These are phyloP conservation scores for Mrakia gelida DNA, from an alignment of 768 basidiomycete species.

Conservation along the genomic window DNA sequence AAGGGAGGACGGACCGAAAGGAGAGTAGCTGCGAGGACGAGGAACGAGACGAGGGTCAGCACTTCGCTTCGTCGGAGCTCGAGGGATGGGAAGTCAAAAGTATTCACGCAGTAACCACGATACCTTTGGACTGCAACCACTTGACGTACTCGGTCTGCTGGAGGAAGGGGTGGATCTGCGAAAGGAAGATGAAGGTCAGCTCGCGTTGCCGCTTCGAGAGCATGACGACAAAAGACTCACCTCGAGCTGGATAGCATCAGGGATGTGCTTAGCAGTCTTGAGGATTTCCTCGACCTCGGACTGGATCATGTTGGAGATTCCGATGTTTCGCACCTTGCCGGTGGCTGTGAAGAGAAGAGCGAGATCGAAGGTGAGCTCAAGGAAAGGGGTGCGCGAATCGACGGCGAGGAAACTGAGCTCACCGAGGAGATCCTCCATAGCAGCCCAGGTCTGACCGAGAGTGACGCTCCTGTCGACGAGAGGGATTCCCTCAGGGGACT, in stretches of 20 bases:
- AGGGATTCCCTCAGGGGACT: slow-evolving; percentile 14
- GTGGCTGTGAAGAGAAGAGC: background rate
- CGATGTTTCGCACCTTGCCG: slow-evolving; percentile 25
- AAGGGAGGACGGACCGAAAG: slow-evolving; percentile 4
- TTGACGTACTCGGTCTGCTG: slow-evolving; percentile 27
- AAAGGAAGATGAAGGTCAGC: background rate
- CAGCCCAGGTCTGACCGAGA: slow-evolving; percentile 23
- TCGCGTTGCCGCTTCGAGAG: background rate
- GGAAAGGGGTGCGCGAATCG: background rate
- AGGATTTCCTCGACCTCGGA: slow-evolving; percentile 28
- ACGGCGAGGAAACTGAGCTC: background rate
- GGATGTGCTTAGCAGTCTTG: slow-evolving; percentile 30
- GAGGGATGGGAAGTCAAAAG: too few species aligned
- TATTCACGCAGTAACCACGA: slow-evolving; percentile 20
- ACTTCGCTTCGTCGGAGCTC: too few species aligned
- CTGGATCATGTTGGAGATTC: slow-evolving; percentile 27
- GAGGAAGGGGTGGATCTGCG: slow-evolving; percentile 22
- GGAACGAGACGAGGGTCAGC: too few species aligned
- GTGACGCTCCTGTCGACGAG: slow-evolving; percentile 13
- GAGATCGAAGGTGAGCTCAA: background rate
- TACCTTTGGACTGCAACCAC: slow-evolving; percentile 24
- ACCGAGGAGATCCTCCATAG: slow-evolving; percentile 28
- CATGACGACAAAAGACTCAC: background rate
- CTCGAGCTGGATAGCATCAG: slow-evolving; percentile 28
- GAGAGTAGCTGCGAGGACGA: slow-evolving; percentile 1